Percentiles rank a stretch among this genome's conserved stretches.
These are phyloP conservation scores for Cephalotrichum gorgonifer DNA, from an alignment of 2,329 filamentous ascomycete genomes.

Conservation along the genomic window DNA sequence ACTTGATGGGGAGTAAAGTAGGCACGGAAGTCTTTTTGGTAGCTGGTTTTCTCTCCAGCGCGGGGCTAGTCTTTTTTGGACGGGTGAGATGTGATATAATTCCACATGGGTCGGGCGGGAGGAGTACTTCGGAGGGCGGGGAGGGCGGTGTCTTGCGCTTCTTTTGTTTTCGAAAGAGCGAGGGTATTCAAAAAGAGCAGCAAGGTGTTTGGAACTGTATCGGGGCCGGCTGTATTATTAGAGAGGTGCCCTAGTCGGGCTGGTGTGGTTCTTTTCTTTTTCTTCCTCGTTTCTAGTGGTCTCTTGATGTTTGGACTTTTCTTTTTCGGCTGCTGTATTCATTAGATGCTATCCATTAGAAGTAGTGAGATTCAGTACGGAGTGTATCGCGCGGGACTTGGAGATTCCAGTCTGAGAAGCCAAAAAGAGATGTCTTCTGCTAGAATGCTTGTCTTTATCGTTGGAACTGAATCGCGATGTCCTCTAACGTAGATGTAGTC, in stretches of 20 bases:
- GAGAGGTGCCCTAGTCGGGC: no score
- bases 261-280: background rate
- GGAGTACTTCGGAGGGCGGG: background rate
- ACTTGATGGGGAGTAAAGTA: conserved; percentile 28
- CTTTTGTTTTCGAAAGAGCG: no score
- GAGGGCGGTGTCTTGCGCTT: background rate
- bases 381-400: no score
- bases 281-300: background rate
- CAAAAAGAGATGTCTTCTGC: no score
- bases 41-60: background rate
- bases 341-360: no score
- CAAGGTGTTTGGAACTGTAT: background rate
- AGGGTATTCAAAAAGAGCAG: background rate
- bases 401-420: no score
- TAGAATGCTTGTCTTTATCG: no score
- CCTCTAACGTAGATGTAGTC: no score
- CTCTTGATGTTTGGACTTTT: background rate
- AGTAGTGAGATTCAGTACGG: no score
- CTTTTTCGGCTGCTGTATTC: background rate
- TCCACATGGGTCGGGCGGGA: no score
- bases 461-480: no score
- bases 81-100: background rate
- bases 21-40: background rate
- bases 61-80: background rate
- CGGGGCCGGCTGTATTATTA: background rate